Base-by-base conservation (phyloP, 169 alveolate genomes). In the Babesia sp. region DNA sequence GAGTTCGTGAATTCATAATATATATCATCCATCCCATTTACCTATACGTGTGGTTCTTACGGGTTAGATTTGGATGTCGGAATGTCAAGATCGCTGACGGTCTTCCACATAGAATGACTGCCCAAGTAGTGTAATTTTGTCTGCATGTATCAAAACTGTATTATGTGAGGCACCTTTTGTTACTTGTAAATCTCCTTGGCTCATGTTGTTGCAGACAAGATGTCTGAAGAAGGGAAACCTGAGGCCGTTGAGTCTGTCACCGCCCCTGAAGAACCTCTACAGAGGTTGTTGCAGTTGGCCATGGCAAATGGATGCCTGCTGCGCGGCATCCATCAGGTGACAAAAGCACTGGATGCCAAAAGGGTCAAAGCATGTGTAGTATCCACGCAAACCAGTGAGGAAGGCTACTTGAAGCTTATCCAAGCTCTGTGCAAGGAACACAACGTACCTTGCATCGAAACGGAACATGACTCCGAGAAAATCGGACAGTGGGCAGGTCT, bases 401-500 rank as follows among this genome's bases (percentile, higher is more conserved):
- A 95, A 44, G 95, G 96, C 58, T 96, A 96, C 96, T 94, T 95
- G 87, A 94, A 94, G 84, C 91, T 96, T 61, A 92, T 96, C 64
- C 91, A 90, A 77, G 95, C 97, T 29, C 91, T 94, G 51, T 91
- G 97, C 87, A 86, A 91, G 69, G 98, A 94, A 69, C 91, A 94
- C 90, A 85, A 90, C 48, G 93, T 95, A 45, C 98, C 98, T 3
- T 83, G 96, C 70, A 86, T 95, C 56, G 94, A 90, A 72, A 94
- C 97, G 54, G 97, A 95, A 4, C 58, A 46, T 63, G 97, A 95
- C 86, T 93, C 97, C 87, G 91, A 92, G 86, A 95, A 93, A 29
- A 90, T 97, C 74, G 99, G 99, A 60, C 95, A 96, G 87, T 96
- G 98, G 99, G 96, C 97, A 60, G 98, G 99, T 44, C 95, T 95